These are phyloP conservation scores for Diospyros lotus DNA, from an alignment of 148 eudicot species.

Conservation along the genomic window DNA sequence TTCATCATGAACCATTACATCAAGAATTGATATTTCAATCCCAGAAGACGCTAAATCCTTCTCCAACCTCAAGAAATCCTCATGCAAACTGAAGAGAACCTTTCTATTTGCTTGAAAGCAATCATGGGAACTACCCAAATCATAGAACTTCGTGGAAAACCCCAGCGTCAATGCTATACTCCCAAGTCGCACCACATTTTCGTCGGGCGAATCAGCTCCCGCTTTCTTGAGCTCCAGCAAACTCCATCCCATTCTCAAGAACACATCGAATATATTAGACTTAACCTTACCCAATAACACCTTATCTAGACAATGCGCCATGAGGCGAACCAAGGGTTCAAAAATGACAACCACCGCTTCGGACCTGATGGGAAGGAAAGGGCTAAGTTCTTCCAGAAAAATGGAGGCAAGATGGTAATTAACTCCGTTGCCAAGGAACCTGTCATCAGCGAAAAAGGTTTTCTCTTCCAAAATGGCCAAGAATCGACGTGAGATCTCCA, in stretches of 20 bases:
- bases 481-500: constrained; percentile 34
- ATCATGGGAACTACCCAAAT: constrained; percentile 51
- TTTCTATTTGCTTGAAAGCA: constrained; percentile 90
- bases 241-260: constrained; percentile 52
- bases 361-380: constrained; percentile 49
- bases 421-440: constrained; percentile 66
- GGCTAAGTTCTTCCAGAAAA: constrained; percentile 64
- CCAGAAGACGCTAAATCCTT: constrained; percentile 58
- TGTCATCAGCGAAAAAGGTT: constrained; percentile 42
- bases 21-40: constrained; percentile 44
- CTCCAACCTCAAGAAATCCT: constrained; percentile 80
- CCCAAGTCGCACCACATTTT: constrained; percentile 42
- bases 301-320: constrained; percentile 51
- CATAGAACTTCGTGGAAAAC: constrained; percentile 47
- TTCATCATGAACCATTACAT: constrained; percentile 27
- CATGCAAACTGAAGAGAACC: constrained; percentile 58
- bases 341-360: constrained; percentile 56
- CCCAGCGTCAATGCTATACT: constrained; percentile 49
- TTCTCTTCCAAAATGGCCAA: constrained; percentile 37
- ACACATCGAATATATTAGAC: constrained; percentile 53
- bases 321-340: constrained; percentile 43
- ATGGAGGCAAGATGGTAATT: constrained; percentile 70
- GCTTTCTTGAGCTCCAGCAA: constrained; percentile 41
- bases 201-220: constrained; percentile 29
- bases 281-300: constrained; percentile 66